These are phyloP conservation scores for Solanum chmielewskii DNA, from an alignment of 257 asterid genomes.

Conservation along the genomic window DNA sequence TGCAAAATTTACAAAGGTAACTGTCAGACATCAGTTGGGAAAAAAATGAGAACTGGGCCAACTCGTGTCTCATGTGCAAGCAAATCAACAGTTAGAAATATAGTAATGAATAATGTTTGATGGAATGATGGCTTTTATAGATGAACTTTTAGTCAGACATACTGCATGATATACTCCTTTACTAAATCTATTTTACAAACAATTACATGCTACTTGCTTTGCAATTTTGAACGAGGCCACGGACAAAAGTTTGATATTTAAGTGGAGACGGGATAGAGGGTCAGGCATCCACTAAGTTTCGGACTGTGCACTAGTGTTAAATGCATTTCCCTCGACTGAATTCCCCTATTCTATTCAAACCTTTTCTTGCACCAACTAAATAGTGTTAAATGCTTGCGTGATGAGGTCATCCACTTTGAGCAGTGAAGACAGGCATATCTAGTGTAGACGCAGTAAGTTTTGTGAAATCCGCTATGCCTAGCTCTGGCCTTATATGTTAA, in stretches of 20 bases:
- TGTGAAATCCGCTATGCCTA: not conserved
- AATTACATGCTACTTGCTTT: not conserved
- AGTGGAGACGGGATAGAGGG: not conserved
- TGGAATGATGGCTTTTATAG: not conserved
- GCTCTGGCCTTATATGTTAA: not conserved
- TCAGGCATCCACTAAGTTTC: not conserved
- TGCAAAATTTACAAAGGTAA: constrained; percentile 12
- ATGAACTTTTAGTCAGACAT: not conserved
- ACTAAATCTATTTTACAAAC: not conserved
- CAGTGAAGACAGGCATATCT: not conserved
- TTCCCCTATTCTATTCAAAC: not conserved
- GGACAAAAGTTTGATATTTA: not conserved
- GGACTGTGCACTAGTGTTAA: not conserved
- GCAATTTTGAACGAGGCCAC: too few species aligned
- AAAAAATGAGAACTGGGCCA: not conserved
- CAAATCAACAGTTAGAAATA: not conserved
- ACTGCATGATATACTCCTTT: not conserved
- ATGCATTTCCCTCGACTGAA: not conserved
- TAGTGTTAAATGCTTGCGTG: not conserved
- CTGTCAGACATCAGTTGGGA: not conserved
- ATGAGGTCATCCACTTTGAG: not conserved
- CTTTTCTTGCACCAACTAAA: not conserved
- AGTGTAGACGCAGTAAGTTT: not conserved
- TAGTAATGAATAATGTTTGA: not conserved
- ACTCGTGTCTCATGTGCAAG: not conserved